Percentiles rank a stretch among this genome's conserved stretches.
Conservation (phyloP, 441 rosid genomes). For the Croton laevigatus region DNA sequence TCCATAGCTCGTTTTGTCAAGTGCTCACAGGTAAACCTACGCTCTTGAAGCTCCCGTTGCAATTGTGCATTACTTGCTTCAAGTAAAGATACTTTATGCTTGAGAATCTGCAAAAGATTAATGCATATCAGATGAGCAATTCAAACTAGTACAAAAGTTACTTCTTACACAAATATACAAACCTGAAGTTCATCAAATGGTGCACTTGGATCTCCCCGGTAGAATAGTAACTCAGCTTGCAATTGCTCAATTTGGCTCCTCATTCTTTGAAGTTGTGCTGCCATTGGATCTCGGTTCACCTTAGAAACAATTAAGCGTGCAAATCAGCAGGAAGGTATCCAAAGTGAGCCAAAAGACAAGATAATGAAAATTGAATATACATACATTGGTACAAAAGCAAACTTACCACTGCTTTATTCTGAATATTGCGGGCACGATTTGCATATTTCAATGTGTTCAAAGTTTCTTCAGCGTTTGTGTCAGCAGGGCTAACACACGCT, state of each 20-base stretch:
- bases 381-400: not conserved
- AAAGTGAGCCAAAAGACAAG: not conserved
- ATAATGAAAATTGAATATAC: not conserved
- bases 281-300: constrained; percentile 93
- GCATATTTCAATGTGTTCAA: constrained; percentile 91
- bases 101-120: constrained; percentile 57
- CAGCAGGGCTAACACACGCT: constrained; percentile 99
- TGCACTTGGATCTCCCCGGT: constrained; percentile 60
- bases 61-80: constrained; percentile 84
- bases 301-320: constrained; percentile 22
- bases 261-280: constrained; percentile 84
- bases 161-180: constrained; percentile 13
- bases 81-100: constrained; percentile 77
- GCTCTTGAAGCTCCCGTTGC: constrained; percentile 71
- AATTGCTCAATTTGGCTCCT: constrained; percentile 92
- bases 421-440: constrained; percentile 96
- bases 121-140: constrained; percentile 16
- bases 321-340: constrained; percentile 9
- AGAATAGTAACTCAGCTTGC: constrained; percentile 75
- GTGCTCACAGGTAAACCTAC: constrained; percentile 67
- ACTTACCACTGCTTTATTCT: constrained; percentile 90
- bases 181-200: constrained; percentile 95
- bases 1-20: constrained; percentile 68
- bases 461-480: constrained; percentile 96
- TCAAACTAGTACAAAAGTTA: constrained; percentile 15